Base-by-base conservation (phyloP, 805 yeast genomes). In the Wickerhamomyces mucosus region DNA sequence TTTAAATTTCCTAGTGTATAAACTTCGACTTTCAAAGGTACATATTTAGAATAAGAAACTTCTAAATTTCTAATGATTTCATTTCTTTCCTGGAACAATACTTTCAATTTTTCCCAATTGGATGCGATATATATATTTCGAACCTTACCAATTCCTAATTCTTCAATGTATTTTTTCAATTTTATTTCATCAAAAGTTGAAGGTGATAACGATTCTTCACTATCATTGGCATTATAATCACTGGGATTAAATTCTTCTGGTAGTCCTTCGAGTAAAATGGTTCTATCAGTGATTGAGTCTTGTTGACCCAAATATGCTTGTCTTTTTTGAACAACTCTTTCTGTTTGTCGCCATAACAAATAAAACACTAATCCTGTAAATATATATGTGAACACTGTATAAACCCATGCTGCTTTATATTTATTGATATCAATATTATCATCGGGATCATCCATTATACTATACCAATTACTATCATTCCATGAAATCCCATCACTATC, bases 221-320 rank as follows among this genome's bases (percentile, higher is more conserved):
- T 26, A 4, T 31, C 34, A 18, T 24, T 28, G 14, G 39, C 27
- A 3, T 27, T 33, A 29, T 45, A 48, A 4, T 48, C 53, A n/a
- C 35, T 34, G 5, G 50, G 52, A 26, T 96, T 67, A 29, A 88
- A 59, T 27, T 77, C 75, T 0, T 78, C 76, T 1, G 97, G 97
- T 6, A 89, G 79, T 0, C 97, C 97, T 29, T 88, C 76, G 7
- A 89, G 53, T 33, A 88, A 62, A 28, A 92, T 78, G 2, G 97
- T 92, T 49, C 95, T 68, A 61, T 89, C 97, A 0, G 97, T 85
- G 33, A 89, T 68, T 4, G 95, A 79, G 50, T 80, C 78, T 50
- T 88, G 97, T 39, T 70, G 72, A 0, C 97, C 96, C 39, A 92
- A 61, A 47, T 82, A 81, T 33, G 58, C 59, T 55, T 89, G 98